Evolutionary conservation across 2,329 filamentous ascomycete species (phyloP).

Genomic region (Ciborinia camelliae): DNA sequence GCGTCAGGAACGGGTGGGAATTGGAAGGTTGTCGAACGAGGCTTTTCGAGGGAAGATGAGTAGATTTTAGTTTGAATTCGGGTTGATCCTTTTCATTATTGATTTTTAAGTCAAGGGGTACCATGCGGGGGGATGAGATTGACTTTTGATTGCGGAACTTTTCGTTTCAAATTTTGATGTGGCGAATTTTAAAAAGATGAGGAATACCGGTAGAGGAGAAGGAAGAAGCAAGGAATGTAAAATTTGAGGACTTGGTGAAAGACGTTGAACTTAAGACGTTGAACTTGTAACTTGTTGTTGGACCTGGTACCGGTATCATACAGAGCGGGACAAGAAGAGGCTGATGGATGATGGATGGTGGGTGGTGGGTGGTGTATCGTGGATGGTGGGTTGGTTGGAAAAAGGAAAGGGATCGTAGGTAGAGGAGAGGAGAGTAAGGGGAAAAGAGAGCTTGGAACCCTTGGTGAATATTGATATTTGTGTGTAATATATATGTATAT

Average conservation of each 20-base stretch:
- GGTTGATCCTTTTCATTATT: constrained; percentile 16
- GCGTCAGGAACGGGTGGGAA: constrained; percentile 10
- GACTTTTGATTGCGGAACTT: constrained; percentile 2
- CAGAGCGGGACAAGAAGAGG: too few relatives aligned
- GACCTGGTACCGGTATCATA: background rate
- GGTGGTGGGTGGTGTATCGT: background rate
- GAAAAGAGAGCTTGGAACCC: too few relatives aligned
- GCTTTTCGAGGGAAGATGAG: background rate
- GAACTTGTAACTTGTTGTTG: background rate
- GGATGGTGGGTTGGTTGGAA: background rate
- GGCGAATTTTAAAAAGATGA: background rate
- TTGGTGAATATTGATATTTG: too few relatives aligned
- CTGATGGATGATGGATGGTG: background rate
- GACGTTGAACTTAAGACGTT: too few relatives aligned
- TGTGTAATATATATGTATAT: too few relatives aligned
- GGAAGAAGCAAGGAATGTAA: constrained; percentile 9
- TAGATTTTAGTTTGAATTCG: background rate
- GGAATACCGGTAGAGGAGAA: background rate
- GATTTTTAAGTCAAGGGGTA: constrained; percentile 9
- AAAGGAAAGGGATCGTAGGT: background rate
- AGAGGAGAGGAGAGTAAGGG: too few relatives aligned
- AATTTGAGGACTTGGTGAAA: constrained; percentile 7
- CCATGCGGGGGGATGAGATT: constrained; percentile 5
- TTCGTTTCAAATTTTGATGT: constrained; percentile 15
- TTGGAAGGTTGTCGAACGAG: background rate